Evolutionary conservation across 805 yeast species (phyloP), one percentile per base, ranked within the genome.

Genomic region (Ogataea thermomethanolica): DNA sequence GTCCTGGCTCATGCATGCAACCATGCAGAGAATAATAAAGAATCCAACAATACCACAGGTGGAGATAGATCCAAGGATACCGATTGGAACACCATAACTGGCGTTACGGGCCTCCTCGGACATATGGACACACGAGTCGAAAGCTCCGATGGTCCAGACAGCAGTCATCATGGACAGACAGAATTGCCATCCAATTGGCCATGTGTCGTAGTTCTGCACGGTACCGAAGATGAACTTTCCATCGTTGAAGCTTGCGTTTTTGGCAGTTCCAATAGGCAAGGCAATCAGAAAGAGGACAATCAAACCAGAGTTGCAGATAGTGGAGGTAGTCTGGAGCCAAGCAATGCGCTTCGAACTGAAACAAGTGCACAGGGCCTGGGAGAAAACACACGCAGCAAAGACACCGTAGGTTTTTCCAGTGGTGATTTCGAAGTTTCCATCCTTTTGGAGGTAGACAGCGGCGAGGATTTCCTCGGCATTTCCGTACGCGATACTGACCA

Each of bases 81-180:
- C 88, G 33, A 75, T 61, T 4, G 89, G 87, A 4, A 80, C 81
- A 9, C 84, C 76, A 36, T 66, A 67, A 4, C 78, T 66, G 15
- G 88, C 82, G 53, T 79, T 74, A 39, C 67, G 66, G 20, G 83
- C 83, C 58, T 82, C 88, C 58, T 82, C 90, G 15, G 82, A 69
- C 76, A 80, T 76, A 63, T 82, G 88, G 36, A 82, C 78, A 51
- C 82, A 78, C 7, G 84, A 74, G 57, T 82, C 89, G 57, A 80
- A 81, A 0, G 84, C 79, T 20, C 84, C 84, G 55, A 82, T 81
- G 13, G 86, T 79, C 89, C 90, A 83, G 43, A 81, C 73, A 1
- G 81, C 79, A 0, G 87, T 80, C 76, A 79, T 71, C 48, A 79
- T 59, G 2, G 61, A 54, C 21, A 58, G 39, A 43, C 70, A 60